phyloP scores from a whole-genome alignment of 2,329 filamentous ascomycete species.

The Cryphonectria radicalis region DNA sequence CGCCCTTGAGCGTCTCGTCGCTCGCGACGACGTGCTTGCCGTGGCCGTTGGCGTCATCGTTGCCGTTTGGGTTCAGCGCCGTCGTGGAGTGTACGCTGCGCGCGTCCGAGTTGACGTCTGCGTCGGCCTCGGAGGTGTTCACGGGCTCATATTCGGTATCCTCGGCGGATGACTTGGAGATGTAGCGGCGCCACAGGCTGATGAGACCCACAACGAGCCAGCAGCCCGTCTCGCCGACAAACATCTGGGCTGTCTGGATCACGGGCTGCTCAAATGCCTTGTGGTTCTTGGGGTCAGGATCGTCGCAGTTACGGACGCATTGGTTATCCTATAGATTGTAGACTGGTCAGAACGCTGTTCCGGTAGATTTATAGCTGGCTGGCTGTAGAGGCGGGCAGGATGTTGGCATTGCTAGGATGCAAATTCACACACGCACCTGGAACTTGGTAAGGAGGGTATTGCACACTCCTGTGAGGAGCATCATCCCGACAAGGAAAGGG shows the following conservation, averaged over 20 bases:
- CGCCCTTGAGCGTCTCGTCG: slow-evolving; percentile 69
- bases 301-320: slow-evolving; percentile 89
- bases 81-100: slow-evolving; percentile 49
- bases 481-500: slow-evolving; percentile 90
- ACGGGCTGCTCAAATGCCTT: slow-evolving; percentile 91
- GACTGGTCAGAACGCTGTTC: slow-evolving; percentile 30
- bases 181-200: slow-evolving; percentile 65
- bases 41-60: slow-evolving; percentile 46
- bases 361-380: neutral
- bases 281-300: slow-evolving; percentile 66
- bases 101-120: slow-evolving; percentile 50
- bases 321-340: slow-evolving; percentile 77
- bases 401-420: slow-evolving; percentile 9
- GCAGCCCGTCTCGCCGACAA: slow-evolving; percentile 92
- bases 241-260: slow-evolving; percentile 97
- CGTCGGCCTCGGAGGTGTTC: slow-evolving; percentile 49
- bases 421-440: slow-evolving; percentile 62
- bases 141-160: slow-evolving; percentile 70
- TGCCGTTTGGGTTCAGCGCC: slow-evolving; percentile 45
- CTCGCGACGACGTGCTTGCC: slow-evolving; percentile 41
- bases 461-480: slow-evolving; percentile 93
- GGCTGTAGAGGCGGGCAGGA: slow-evolving; percentile 3
- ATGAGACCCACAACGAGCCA: slow-evolving; percentile 85
- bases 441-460: slow-evolving; percentile 98
- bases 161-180: slow-evolving; percentile 46